These are phyloP conservation scores for Paspalum vaginatum DNA, from an alignment of 176 grass and related monocot genomes.

Conservation along the genomic window DNA sequence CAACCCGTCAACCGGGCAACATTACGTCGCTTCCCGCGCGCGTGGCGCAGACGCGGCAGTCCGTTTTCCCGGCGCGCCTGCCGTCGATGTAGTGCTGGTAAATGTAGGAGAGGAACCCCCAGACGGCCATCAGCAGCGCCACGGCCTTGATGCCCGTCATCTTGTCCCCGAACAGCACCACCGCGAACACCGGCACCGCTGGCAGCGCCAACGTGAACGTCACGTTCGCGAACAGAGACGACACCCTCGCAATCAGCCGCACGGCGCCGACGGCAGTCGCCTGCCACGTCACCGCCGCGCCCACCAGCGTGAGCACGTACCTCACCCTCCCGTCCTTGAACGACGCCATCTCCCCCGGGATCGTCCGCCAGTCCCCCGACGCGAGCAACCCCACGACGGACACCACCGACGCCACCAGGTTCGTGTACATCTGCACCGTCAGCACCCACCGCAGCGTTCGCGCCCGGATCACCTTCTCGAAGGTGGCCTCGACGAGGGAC, in stretches of 20 bases:
- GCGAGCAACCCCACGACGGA: slow-evolving; percentile 50
- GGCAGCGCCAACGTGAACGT: slow-evolving; percentile 65
- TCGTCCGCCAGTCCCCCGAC: slow-evolving; percentile 55
- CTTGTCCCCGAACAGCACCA: slow-evolving; percentile 65
- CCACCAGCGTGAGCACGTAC: slow-evolving; percentile 65
- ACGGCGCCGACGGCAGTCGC: slow-evolving; percentile 42
- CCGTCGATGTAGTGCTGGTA: slow-evolving; percentile 84
- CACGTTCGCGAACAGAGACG: slow-evolving; percentile 88
- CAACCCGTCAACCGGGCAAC: slow-evolving; percentile 31
- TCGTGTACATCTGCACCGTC: slow-evolving; percentile 42
- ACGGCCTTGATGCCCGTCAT: slow-evolving; percentile 79
- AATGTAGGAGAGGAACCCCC: slow-evolving; percentile 85
- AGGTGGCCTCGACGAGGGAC: slow-evolving; percentile 61
- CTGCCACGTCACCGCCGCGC: slow-evolving; percentile 65
- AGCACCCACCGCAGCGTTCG: slow-evolving; percentile 49
- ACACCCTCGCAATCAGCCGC: slow-evolving; percentile 55
- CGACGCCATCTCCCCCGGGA: slow-evolving; percentile 54
- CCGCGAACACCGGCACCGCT: slow-evolving; percentile 76
- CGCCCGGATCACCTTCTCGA: slow-evolving; percentile 56
- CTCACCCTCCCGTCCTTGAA: slow-evolving; percentile 54
- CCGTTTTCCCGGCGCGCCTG: not conserved
- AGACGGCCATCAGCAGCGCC: slow-evolving; percentile 74
- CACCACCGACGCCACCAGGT: slow-evolving; percentile 37
- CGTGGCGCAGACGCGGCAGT: slow-evolving; percentile 39
- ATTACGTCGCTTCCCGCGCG: not conserved